A percentile compares a stretch with the other conserved stretches of the same genome.
Conservation (phyloP, 2,329 filamentous ascomycete species). For the Colletotrichum spinosum region DNA sequence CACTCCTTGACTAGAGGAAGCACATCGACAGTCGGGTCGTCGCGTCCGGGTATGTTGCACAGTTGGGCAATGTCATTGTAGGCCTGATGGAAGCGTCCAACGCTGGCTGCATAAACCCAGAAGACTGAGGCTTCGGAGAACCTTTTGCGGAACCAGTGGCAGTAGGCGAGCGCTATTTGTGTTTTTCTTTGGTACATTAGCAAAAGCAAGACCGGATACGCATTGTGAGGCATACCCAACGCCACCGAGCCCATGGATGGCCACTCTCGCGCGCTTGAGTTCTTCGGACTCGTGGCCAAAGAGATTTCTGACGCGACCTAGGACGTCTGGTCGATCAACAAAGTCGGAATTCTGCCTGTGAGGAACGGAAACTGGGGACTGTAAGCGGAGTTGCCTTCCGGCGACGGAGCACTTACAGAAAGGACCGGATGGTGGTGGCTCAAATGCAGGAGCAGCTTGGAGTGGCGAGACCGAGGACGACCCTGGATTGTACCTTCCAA, state of each 20-base stretch:
- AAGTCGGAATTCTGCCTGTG: neutral
- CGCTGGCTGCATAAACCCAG: slow-evolving; percentile 49
- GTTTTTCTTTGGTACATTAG: slow-evolving; percentile 44
- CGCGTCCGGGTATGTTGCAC: slow-evolving; percentile 41
- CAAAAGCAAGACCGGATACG: neutral
- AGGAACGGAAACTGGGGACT: slow-evolving; percentile 1
- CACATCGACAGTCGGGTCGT: slow-evolving; percentile 40
- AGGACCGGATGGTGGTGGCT: no score
- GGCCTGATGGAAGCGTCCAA: slow-evolving; percentile 43
- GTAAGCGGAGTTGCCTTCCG: neutral
- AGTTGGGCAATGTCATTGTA: slow-evolving; percentile 43
- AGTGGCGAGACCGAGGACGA: no score
- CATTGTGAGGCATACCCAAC: neutral
- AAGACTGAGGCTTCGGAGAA: slow-evolving; percentile 44
- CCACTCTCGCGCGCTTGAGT: neutral
- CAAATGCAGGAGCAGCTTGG: no score
- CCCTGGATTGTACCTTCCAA: no score
- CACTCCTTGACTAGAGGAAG: slow-evolving; percentile 44
- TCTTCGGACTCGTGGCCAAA: neutral
- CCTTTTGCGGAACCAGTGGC: slow-evolving; percentile 40
- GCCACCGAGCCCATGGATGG: slow-evolving; percentile 6
- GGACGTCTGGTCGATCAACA: neutral
- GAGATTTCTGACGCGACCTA: neutral
- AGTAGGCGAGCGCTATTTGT: slow-evolving; percentile 47
- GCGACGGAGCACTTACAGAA: slow-evolving; percentile 3